phyloP scores from a whole-genome alignment of 176 grass and related monocot genomes.

The Oryza rufipogon region DNA sequence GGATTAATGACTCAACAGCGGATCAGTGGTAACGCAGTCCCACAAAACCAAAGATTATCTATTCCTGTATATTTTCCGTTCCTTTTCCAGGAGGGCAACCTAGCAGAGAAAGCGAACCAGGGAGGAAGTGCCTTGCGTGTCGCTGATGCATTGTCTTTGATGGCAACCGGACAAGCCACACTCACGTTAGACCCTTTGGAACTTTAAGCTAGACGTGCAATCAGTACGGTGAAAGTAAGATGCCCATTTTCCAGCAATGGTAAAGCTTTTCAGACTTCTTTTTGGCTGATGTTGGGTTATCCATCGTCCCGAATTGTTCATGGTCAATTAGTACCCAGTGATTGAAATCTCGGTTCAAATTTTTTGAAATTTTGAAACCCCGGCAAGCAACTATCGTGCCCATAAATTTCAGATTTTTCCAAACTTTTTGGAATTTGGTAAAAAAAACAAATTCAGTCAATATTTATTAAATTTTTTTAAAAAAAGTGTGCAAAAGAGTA shows the following conservation, averaged over 20 bases:
- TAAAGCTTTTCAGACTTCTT: background rate
- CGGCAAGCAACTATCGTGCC: no score
- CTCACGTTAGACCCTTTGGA: background rate
- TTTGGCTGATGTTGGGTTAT: background rate
- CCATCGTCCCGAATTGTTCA: background rate
- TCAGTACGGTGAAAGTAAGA: background rate
- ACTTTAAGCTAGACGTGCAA: background rate
- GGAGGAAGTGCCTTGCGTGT: constrained; percentile 1
- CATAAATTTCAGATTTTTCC: no score
- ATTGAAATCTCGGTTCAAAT: no score
- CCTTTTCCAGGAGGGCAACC: background rate
- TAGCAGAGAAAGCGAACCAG: background rate
- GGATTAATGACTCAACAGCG: background rate
- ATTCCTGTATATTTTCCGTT: background rate
- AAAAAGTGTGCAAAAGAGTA: no score
- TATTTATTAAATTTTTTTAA: no score
- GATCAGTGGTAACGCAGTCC: background rate
- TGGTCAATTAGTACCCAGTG: background rate
- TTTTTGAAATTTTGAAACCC: no score
- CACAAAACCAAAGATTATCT: background rate
- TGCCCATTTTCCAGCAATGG: background rate
- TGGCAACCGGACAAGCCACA: constrained; percentile 8
- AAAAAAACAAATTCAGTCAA: no score
- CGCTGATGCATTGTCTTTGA: background rate
- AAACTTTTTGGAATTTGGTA: no score